Evolutionary conservation across 139 green algal species (phyloP), one percentile per base, ranked within the genome.

Genomic region (Microglena sp.): DNA sequence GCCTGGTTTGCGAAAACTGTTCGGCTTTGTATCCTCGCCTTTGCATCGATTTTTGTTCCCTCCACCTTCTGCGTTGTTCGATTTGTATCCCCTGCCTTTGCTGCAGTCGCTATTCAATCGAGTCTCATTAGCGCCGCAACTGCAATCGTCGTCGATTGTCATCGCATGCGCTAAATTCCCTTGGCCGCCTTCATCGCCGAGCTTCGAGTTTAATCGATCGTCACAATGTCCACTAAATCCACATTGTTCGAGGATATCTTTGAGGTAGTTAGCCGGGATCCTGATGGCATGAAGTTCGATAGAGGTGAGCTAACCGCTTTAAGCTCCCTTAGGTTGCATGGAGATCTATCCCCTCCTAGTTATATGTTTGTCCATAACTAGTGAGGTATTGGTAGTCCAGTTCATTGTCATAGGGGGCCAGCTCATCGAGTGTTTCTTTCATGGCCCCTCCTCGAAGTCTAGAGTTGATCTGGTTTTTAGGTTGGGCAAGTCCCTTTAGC

Each of bases 221-320:
- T n/a, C n/a, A n/a, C n/a, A n/a, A n/a, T n/a, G n/a, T n/a, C n/a
- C n/a, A n/a, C n/a, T n/a, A 58, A 68, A 18, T 26, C 62, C 31
- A 55, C 80, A 0, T 68, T 95, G 31, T 88, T 96, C 33, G 85
- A 98, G 40, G 92, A 98, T 59, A 90, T 93, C 18, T 98, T 98
- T 65, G 87, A 96, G 61, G 77, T 97, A 0, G 36, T 82, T 15
- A 82, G 87, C 6, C 82, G 81, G n/a, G 91, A 98, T 62, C 86
- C 87, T 1, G 91, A 95, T 55, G 90, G 89, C 55, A 98, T 96
- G 75, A 95, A 95, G 58, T 98, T 98, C 62, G 92, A 98, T 70
- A 92, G 87, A 81, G 90, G 90, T 96, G 46, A n/a, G 76, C 65
- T 8, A n/a, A n/a, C n/a, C n/a, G n/a, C n/a, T n/a, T n/a, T n/a